Evolutionary conservation across 768 basidiomycete species (phyloP).

Genomic region (Boletus vermiculosoides): DNA sequence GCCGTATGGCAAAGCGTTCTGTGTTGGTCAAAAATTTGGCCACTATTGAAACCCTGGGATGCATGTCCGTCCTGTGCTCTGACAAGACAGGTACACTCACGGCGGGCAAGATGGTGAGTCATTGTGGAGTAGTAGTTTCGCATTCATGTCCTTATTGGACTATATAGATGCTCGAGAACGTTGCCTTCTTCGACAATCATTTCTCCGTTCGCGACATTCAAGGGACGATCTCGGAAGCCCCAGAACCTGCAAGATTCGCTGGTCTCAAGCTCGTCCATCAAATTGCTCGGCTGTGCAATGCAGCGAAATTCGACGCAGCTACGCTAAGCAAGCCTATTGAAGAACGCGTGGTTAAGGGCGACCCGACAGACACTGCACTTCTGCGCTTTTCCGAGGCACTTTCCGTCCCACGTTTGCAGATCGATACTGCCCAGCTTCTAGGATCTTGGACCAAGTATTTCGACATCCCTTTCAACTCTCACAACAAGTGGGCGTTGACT

Average conservation of each 20-base stretch:
- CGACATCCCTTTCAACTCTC: slow-evolving; percentile 47
- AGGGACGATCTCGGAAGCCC: slow-evolving; percentile 5
- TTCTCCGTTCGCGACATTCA: slow-evolving; percentile 18
- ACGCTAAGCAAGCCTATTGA: slow-evolving; percentile 25
- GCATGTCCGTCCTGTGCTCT: slow-evolving; percentile 49
- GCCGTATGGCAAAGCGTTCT: slow-evolving; percentile 47
- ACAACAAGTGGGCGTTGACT: slow-evolving; percentile 57
- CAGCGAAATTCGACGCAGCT: slow-evolving; percentile 46
- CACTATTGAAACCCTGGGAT: slow-evolving; percentile 52
- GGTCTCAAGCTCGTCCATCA: slow-evolving; percentile 31
- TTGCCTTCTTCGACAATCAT: slow-evolving; percentile 36
- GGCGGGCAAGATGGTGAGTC: slow-evolving; percentile 43
- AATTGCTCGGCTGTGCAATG: slow-evolving; percentile 54
- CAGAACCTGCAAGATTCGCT: slow-evolving; percentile 9
- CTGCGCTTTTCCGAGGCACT: slow-evolving; percentile 45
- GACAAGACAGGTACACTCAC: slow-evolving; percentile 56
- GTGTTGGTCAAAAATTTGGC: slow-evolving; percentile 49
- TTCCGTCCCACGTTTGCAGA: slow-evolving; percentile 16
- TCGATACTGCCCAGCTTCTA: slow-evolving; percentile 21
- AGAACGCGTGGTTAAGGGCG: slow-evolving; percentile 39
- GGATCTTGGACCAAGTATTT: slow-evolving; percentile 27
- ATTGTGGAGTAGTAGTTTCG: no score
- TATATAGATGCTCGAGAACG: slow-evolving; percentile 36
- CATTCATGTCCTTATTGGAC: background rate
- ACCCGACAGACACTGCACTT: slow-evolving; percentile 54